These are phyloP conservation scores for Cadophora luteo-olivacea DNA, from an alignment of 2,329 filamentous ascomycete species.

Conservation along the genomic window DNA sequence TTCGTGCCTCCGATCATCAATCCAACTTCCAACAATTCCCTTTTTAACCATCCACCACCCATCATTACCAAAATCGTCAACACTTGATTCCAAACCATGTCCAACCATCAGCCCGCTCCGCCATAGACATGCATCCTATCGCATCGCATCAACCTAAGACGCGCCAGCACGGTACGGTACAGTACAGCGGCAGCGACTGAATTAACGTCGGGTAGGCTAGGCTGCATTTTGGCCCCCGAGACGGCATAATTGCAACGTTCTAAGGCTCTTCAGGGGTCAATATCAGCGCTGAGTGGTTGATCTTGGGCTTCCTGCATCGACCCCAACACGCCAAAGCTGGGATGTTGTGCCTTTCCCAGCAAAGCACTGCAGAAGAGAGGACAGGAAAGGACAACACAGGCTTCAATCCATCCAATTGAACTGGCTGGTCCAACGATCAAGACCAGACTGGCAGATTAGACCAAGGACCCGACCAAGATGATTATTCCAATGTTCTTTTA, in stretches of 20 bases:
- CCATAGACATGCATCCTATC: not conserved
- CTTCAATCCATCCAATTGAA: not conserved
- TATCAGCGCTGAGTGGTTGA: not conserved
- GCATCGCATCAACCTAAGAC: not conserved
- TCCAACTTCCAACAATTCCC: not conserved
- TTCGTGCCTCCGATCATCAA: too few species aligned
- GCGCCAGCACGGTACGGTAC: not conserved
- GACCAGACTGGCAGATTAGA: not conserved
- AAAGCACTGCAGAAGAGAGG: not conserved
- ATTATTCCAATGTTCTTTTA: not conserved
- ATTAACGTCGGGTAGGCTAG: constrained; percentile 4
- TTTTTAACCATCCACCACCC: not conserved
- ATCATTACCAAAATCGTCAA: not conserved
- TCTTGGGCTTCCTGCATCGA: not conserved
- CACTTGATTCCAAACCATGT: not conserved
- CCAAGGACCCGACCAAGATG: not conserved
- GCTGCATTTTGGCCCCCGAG: constrained; percentile 8
- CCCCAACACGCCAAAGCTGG: constrained; percentile 2
- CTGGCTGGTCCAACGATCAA: not conserved
- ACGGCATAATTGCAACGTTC: constrained; percentile 9
- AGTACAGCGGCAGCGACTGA: not conserved
- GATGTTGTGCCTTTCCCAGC: not conserved
- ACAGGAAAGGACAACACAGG: not conserved
- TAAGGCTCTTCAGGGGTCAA: not conserved
- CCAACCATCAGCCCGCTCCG: not conserved